Evolutionary conservation across 768 basidiomycete genomes (phyloP), one percentile per base, ranked within the genome.

Genomic region (Russula compacta): DNA sequence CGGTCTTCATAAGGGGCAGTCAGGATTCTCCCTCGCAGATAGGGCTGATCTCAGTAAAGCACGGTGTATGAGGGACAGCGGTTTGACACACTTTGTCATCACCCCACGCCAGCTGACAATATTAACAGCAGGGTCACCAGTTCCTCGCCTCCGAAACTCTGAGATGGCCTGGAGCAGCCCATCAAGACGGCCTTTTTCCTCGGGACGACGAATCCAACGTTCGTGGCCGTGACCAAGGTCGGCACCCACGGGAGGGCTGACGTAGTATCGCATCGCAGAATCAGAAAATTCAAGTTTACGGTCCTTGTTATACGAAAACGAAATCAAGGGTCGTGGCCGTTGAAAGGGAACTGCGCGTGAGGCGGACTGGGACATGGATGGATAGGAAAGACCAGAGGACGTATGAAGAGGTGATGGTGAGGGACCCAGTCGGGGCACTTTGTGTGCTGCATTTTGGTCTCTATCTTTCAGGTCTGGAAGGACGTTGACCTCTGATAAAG

Each of bases 1-100:
- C 83, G 75, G 19, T 85, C 83, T 74, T 94, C 92, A 70, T 92
- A 92, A 15, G 90, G 86, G 4, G 89, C 83, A 54, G 82, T 85
- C 71, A 94, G 72, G 67, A 95, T 85, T 71, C 89, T 92, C 73
- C 56, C 78, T 77, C 78, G 70, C 73, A 51, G 43, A 48, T 38
- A 48, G 33, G 55, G 46, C 53, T 54, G 15, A 38, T 35, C 65
- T 66, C 47, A 61, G 56, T 53, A 66, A 53, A 61, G 66, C 51
- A 64, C 67, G 17, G 58, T 43, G 9, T 33, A 49, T 24, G 14
- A 51, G 49, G 46, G 46, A 44, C 39, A 17, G 52, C 48, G 44
- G 21, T 56, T 3, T 14, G 14, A 70, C 79, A 75, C 71, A 91
- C 88, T 85, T 92, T 61, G 92, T 92, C 78, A 92, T 83, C 55